These are phyloP conservation scores for Kazachstania psychrophila DNA, from an alignment of 805 yeast species.

Conservation along the genomic window DNA sequence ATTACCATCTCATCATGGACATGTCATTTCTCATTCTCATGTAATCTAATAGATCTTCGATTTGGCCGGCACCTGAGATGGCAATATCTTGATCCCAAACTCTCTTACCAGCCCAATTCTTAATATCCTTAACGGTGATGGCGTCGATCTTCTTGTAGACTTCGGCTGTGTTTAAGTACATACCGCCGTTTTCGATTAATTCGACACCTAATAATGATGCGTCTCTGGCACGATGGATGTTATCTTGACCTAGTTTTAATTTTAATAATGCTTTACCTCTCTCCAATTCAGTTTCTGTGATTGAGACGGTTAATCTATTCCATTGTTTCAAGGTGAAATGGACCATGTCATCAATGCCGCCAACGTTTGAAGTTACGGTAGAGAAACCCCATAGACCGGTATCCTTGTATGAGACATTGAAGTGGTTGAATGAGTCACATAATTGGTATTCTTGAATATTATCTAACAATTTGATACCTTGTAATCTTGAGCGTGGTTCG, in stretches of 20 bases:
- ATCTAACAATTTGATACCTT: slow-evolving; percentile 63
- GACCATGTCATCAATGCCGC: slow-evolving; percentile 59
- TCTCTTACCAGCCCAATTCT: slow-evolving; percentile 64
- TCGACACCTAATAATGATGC: slow-evolving; percentile 6
- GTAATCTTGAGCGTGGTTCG: slow-evolving; percentile 47
- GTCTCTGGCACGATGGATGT: neutral
- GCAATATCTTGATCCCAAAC: slow-evolving; percentile 84
- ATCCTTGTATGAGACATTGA: slow-evolving; percentile 63
- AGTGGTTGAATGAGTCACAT: slow-evolving; percentile 63
- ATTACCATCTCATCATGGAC: slow-evolving; percentile 79
- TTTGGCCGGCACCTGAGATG: slow-evolving; percentile 75
- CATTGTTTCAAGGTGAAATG: slow-evolving; percentile 80
- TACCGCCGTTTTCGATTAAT: slow-evolving; percentile 32
- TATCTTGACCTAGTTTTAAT: slow-evolving; percentile 41
- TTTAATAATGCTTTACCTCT: slow-evolving; percentile 69
- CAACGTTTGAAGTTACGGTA: slow-evolving; percentile 52
- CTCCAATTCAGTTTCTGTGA: slow-evolving; percentile 68
- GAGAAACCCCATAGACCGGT: slow-evolving; percentile 80
- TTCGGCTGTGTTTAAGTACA: slow-evolving; percentile 52
- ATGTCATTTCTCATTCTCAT: slow-evolving; percentile 80
- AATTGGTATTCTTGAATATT: slow-evolving; percentile 63
- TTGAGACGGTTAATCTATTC: slow-evolving; percentile 72
- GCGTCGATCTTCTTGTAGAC: slow-evolving; percentile 54
- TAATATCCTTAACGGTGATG: slow-evolving; percentile 49
- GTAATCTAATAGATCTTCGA: slow-evolving; percentile 77